Base-by-base conservation (phyloP, 2,329 filamentous ascomycete species). In the Macrophomina pseudophaseolina region DNA sequence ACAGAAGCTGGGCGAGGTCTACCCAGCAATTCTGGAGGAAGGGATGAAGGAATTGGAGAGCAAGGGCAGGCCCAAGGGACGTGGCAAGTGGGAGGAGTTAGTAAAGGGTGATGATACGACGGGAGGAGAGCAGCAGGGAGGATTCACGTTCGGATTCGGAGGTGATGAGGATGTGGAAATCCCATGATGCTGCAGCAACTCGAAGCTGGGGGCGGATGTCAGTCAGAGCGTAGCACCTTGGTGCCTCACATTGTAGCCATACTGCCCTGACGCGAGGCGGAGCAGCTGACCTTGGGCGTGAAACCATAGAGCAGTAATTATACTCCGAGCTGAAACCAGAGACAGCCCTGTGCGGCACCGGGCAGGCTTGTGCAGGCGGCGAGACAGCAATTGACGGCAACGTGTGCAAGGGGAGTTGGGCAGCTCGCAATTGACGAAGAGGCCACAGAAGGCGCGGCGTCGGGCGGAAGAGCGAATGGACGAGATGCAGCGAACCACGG, bases 1-100 rank as follows among this genome's bases (percentile, higher is more conserved):
- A 4, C 84, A 89, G 65, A 86, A 89, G 42, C 84, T 98, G 75
- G 78, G 80, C 63, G 82, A 85, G 63, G 77, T 82, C 32, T 84
- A 92, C 71, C 90, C 93, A 0, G 86, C 88, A 0, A 75, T 93
- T n/a, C 79, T 84, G 30, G 83, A 88, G 51, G 84, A 87, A 68
- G 91, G 88, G 0, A 75, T 93, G 54, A 80, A 83, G 18, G 86
- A 91, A 72, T 74, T 93, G 64, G 88, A 91, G 67, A 87, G 83
- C 71, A 89, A 85, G 74, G 82, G 79, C 23, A 83, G 83, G 62
- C 85, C 85, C 4, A 92, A 86, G 76, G 71, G 71, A 35, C 69
- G 73, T 38, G 87, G 93, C 60, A 96, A 91, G 73, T 98, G 94
- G 94, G 92, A 96, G 74, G 86, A 90, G 66, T 86, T 93, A 33